phyloP scores from a whole-genome alignment of 192 early-diverging fungal genomes.

The Nowakowskiella sp. region DNA sequence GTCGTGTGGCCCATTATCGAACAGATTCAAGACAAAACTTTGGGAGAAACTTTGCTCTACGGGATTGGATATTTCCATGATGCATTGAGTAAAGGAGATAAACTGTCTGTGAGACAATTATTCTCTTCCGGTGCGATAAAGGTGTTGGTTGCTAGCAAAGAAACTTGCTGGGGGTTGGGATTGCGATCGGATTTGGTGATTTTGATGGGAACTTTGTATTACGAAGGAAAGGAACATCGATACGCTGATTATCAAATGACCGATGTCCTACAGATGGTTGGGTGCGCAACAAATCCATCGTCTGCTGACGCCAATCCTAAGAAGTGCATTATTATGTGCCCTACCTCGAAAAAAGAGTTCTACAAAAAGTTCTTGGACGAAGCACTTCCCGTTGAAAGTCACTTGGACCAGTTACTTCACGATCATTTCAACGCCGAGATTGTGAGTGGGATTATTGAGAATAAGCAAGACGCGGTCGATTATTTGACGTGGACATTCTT shows the following conservation, averaged over 20 bases:
- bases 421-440: constrained; percentile 97
- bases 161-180: constrained; percentile 87
- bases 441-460: constrained; percentile 88
- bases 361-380: constrained; percentile 98
- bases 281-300: constrained; percentile 67
- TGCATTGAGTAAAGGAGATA: constrained; percentile 69
- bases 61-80: constrained; percentile 94
- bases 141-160: constrained; percentile 81
- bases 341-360: constrained; percentile 87
- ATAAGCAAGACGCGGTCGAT: constrained; percentile 97
- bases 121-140: constrained; percentile 74
- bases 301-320: constrained; percentile 37
- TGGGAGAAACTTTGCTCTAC: constrained; percentile 60
- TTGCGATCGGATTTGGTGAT: constrained; percentile 77
- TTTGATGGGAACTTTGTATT: constrained; percentile 96
- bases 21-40: constrained; percentile 61
- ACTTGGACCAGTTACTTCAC: constrained; percentile 87
- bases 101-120: constrained; percentile 60
- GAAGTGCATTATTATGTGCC: constrained; percentile 88
- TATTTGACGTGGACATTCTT: constrained; percentile 98
- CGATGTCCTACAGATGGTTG: constrained; percentile 98
- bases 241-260: constrained; percentile 94
- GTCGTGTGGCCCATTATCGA: constrained; percentile 54
- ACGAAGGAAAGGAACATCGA: constrained; percentile 86
- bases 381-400: constrained; percentile 90